These are phyloP conservation scores for Calonectria fujianensis DNA, from an alignment of 2,329 filamentous ascomycete genomes.

Conservation along the genomic window DNA sequence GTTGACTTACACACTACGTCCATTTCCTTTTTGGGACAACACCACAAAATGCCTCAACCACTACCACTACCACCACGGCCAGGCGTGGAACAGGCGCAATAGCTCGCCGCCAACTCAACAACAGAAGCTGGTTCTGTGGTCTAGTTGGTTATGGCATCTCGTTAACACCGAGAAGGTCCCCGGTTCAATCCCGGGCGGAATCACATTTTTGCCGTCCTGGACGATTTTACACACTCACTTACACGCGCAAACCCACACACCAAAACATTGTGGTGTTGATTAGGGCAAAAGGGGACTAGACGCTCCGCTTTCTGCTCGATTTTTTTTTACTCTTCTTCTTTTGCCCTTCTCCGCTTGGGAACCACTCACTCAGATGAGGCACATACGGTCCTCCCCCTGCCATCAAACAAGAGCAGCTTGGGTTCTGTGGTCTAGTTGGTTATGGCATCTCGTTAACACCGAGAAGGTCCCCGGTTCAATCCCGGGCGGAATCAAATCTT, in stretches of 20 bases:
- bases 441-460: constrained; percentile 55
- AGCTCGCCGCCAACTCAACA: not conserved
- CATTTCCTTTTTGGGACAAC: constrained; percentile 27
- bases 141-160: constrained; percentile 44
- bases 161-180: constrained; percentile 45
- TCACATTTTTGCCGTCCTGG: constrained; percentile 32
- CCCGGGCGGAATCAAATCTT: constrained; percentile 53
- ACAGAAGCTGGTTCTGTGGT: constrained; percentile 43
- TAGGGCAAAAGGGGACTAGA: constrained; percentile 25
- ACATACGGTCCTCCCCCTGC: not conserved
- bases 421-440: constrained; percentile 56
- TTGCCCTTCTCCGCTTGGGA: not conserved
- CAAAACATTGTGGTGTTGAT: not conserved
- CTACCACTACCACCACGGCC: not conserved
- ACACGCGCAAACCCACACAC: not conserved
- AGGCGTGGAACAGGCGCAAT: not conserved
- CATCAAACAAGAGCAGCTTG: constrained; percentile 28
- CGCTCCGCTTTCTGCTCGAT: constrained; percentile 4
- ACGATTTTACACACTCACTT: not conserved
- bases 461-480: constrained; percentile 56
- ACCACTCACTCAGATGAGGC: constrained; percentile 17
- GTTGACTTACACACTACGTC: constrained; percentile 1
- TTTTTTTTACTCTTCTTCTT: not conserved
- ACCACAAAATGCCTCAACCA: constrained; percentile 35
- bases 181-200: constrained; percentile 44